Evolutionary conservation across 2,329 filamentous ascomycete species (phyloP), one percentile per base, ranked within the genome.

Genomic region (Monosporascus sp.): DNA sequence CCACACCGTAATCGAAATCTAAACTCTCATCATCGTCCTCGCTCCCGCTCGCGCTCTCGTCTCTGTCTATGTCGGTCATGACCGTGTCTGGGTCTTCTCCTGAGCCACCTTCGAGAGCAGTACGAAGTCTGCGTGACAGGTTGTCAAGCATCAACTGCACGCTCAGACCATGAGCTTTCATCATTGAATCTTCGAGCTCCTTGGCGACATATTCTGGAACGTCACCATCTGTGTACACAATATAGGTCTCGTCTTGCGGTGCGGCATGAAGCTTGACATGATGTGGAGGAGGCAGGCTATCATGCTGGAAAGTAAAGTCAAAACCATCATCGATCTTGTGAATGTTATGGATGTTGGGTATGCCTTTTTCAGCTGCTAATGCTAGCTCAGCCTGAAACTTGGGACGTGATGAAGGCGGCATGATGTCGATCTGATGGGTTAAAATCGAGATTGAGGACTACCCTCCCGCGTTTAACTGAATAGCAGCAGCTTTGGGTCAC

Each of bases 311-410:
- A 5, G 69, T 74, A 65, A 93, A 87, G 15, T 77, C 78, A 52
- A 95, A 75, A 52, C 88, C 83, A 49, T 88, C 89, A 5, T 85
- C 82, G 17, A 87, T 87, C 37, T 74, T 72, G 36, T 72, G 70
- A 24, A 96, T 71, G 36, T 75, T 65, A 47, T 70, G 70, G 47
- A 94, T 53, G 20, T 62, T 50, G 2, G 54, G 37, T 15, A 61
- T 52, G 22, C 24, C 34, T 25, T 55, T 55, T 5, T 60, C 51
- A 5, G 51, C 25, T 22, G 59, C 62, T 22, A 49, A 54, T 31
- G 54, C 50, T 17, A 66, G 51, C 48, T 68, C 66, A 38, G 56
- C 57, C 36, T 56, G 57, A 31, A 66, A 60, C 5, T 57, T 60
- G 20, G 31, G 41, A 5, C 49, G 55, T 39, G 42, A 50, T 22